Conservation (phyloP, 192 early-diverging fungal species). For the Backusella luteola region DNA sequence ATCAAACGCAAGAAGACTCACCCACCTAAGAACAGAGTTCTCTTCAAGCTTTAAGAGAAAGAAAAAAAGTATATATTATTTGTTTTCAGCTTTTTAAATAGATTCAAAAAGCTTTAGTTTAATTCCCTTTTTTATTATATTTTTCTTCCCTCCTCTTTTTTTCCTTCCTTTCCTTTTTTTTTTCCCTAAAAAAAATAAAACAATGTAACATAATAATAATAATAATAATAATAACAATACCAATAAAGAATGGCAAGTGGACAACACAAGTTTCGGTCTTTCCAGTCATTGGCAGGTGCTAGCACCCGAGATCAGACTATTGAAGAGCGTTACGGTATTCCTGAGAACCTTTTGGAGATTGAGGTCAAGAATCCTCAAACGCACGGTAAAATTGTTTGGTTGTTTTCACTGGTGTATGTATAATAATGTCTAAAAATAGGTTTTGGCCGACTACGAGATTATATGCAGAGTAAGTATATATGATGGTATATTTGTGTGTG, state of each 20-base stretch:
- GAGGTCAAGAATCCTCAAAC: constrained; percentile 89
- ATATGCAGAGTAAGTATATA: constrained; percentile 72
- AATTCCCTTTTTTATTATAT: no score
- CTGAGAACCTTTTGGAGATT: constrained; percentile 97
- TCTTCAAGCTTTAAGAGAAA: constrained; percentile 34
- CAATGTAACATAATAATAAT: neutral
- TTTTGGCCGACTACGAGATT: constrained; percentile 92
- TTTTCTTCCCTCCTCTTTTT: neutral
- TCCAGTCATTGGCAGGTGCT: constrained; percentile 23
- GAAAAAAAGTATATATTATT: neutral
- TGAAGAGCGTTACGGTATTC: constrained; percentile 79
- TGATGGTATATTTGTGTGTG: neutral
- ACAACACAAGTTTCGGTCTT: constrained; percentile 22
- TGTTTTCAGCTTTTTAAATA: neutral
- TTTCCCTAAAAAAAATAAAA: neutral
- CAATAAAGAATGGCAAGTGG: neutral
- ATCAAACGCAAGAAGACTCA: constrained; percentile 25
- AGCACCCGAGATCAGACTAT: constrained; percentile 52
- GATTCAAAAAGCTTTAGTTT: neutral
- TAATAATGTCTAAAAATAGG: constrained; percentile 35
- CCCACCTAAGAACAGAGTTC: constrained; percentile 22
- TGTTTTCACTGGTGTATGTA: neutral
- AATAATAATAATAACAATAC: neutral
- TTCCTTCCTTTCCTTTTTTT: neutral
- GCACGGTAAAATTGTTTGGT: constrained; percentile 52